Evolutionary conservation across 441 rosid genomes (phyloP).

Genomic region (Arabidopsis lyrata): DNA sequence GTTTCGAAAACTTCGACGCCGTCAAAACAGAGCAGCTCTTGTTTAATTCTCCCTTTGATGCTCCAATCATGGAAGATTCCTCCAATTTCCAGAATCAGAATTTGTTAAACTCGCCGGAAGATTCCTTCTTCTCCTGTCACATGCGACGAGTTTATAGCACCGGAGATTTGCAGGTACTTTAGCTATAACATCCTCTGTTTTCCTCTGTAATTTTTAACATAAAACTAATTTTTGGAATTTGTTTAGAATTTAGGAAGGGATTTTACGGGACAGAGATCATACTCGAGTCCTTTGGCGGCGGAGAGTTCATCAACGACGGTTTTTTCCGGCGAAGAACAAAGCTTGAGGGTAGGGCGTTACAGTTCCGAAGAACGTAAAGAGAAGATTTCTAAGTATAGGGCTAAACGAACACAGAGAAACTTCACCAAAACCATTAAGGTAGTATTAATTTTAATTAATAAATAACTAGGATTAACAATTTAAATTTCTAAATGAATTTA

Average conservation of each 20-base stretch:
- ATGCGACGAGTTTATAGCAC: slow-evolving; percentile 81
- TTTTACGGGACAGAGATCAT: slow-evolving; percentile 32
- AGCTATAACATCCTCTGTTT: slow-evolving; percentile 6
- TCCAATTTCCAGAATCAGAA: slow-evolving; percentile 42
- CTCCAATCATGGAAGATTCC: slow-evolving; percentile 57
- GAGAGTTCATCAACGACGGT: slow-evolving; percentile 45
- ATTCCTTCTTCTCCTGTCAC: slow-evolving; percentile 55
- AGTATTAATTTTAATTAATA: not conserved
- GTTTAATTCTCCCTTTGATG: slow-evolving; percentile 42
- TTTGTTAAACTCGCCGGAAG: slow-evolving; percentile 63
- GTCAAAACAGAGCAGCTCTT: slow-evolving; percentile 62
- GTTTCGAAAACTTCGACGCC: slow-evolving; percentile 38
- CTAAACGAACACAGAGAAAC: slow-evolving; percentile 87
- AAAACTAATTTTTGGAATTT: not conserved
- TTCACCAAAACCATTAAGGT: slow-evolving; percentile 97
- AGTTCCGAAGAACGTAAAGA: slow-evolving; percentile 87
- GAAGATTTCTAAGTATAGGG: slow-evolving; percentile 85
- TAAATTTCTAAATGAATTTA: no score
- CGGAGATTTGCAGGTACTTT: slow-evolving; percentile 72
- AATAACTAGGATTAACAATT: no score
- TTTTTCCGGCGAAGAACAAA: slow-evolving; percentile 56
- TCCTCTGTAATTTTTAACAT: no score
- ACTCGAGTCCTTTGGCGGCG: slow-evolving; percentile 36
- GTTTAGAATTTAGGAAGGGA: slow-evolving; percentile 28
- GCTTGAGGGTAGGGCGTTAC: slow-evolving; percentile 73